Evolutionary conservation across 768 basidiomycete species (phyloP), one percentile per base, ranked within the genome.

Genomic region (Hypsizygus marmoreus): DNA sequence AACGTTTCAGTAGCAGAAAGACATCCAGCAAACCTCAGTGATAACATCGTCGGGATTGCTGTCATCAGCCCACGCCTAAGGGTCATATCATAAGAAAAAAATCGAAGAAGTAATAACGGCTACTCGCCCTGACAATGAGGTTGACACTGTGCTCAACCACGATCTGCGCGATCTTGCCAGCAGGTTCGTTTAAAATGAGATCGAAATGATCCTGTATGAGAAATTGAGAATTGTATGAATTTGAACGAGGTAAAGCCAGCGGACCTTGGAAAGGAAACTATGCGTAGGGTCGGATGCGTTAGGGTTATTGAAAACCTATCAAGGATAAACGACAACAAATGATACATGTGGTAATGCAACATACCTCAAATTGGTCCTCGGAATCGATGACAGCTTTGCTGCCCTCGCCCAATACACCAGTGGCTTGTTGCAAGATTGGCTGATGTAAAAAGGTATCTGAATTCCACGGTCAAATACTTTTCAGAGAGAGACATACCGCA

Each of bases 161-260:
- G 20, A 84, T 62, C 56, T 79, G 74, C 6, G 86, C 86, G 39
- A 88, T 80, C 59, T 85, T 82, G 3, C 86, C 86, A 9, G 86
- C 86, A 0, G 86, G 84, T 56, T 87, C 83, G 59, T 88, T 88
- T 40, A 87, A 68, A 41, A 86, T 82, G 32, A 86, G 74, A 4
- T 71, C 78, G 56, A 88, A 86, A 63, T 88, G 85, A 58, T 87
- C 86, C 81, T 85, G 47, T n/a, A n/a, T n/a, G n/a, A n/a, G n/a
- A n/a, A n/a, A n/a, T n/a, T n/a, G n/a, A n/a, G n/a, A 3, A 47
- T 36, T 22, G 34, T 7, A 13, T 7, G 26, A 32, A 46, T 40
- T 45, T 29, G 26, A 42, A 40, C 9, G 14, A 13, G 32, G 40
- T 32, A 32, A 17, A 23, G 16, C 12, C 7, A 36, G 39, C 51